phyloP scores from a whole-genome alignment of 2,329 filamentous ascomycete genomes.

The Colletotrichum costaricense region DNA sequence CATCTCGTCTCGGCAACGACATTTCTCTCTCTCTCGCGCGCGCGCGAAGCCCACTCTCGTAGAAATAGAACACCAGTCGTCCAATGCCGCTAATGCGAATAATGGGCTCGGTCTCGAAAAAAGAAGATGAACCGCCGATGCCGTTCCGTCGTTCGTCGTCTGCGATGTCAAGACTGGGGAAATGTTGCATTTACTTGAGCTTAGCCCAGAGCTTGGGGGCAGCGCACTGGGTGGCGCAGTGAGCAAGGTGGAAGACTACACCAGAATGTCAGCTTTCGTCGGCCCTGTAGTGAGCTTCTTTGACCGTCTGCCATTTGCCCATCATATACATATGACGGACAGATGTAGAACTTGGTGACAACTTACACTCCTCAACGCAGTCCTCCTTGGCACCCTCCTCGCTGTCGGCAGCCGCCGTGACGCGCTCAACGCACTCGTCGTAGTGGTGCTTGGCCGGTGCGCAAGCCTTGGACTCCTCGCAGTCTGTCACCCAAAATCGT shows the following conservation, averaged over 20 bases:
- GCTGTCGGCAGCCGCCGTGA: conserved; percentile 74
- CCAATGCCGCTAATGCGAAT: conserved; percentile 10
- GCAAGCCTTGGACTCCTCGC: conserved; percentile 87
- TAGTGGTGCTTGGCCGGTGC: conserved; percentile 95
- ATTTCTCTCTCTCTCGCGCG: neutral
- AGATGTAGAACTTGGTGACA: neutral
- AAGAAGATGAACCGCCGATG: neutral
- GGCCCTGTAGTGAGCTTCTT: neutral
- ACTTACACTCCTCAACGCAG: conserved; percentile 99
- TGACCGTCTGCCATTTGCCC: neutral
- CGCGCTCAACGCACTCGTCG: conserved; percentile 97
- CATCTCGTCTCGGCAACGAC: conserved; percentile 24
- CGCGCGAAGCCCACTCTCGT: neutral
- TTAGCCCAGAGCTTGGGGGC: conserved; percentile 94
- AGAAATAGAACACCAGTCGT: conserved; percentile 2
- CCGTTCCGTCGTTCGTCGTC: neutral
- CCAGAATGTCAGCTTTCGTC: neutral
- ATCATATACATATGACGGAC: neutral
- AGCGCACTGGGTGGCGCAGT: conserved; percentile 93
- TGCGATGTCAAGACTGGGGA: neutral
- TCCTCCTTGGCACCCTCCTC: conserved; percentile 85
- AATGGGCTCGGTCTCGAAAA: neutral
- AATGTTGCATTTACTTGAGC: conserved; percentile 79
- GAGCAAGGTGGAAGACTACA: conserved; percentile 97
- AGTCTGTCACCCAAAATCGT: conserved; percentile 70